Percentiles rank a stretch among this genome's conserved stretches.
Conservation (phyloP, 768 basidiomycete genomes). For the Dendrothele bispora region DNA sequence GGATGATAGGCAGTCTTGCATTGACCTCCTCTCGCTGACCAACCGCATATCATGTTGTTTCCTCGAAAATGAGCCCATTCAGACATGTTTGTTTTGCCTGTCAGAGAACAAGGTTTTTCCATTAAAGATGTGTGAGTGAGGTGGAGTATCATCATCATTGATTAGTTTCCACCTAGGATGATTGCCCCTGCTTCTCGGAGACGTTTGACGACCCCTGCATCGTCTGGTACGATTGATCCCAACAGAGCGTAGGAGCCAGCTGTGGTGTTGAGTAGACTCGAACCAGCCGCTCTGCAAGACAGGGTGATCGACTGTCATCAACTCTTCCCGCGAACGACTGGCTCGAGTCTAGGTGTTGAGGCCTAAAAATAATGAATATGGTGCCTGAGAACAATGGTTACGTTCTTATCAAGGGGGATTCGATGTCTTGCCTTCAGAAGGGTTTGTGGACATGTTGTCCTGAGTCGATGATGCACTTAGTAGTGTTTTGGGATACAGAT, state of each 20-base stretch:
- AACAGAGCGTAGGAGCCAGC: slow-evolving; percentile 46
- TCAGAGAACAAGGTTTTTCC: not conserved
- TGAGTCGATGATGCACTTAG: slow-evolving; percentile 14
- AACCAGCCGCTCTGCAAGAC: no score
- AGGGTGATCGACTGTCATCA: no score
- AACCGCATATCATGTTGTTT: not conserved
- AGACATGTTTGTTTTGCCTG: slow-evolving; percentile 57
- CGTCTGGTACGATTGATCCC: slow-evolving; percentile 42
- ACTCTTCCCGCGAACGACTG: no score
- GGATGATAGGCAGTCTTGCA: slow-evolving; percentile 49
- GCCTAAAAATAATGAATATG: not conserved
- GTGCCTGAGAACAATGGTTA: no score
- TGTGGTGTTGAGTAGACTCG: slow-evolving; percentile 49
- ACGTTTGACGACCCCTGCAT: slow-evolving; percentile 45
- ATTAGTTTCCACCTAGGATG: slow-evolving; percentile 34
- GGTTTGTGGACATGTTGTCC: slow-evolving; percentile 49
- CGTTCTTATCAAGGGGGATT: slow-evolving; percentile 9
- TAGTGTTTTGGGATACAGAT: no score
- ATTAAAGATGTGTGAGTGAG: no score
- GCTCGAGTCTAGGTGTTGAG: no score
- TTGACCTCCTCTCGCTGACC: slow-evolving; percentile 38
- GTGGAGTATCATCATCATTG: no score
- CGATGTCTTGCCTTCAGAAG: slow-evolving; percentile 39
- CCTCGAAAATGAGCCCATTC: slow-evolving; percentile 53
- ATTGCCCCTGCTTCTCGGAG: slow-evolving; percentile 44